phyloP scores from a whole-genome alignment of 345 rosid genomes.

The Brassica rapa region DNA sequence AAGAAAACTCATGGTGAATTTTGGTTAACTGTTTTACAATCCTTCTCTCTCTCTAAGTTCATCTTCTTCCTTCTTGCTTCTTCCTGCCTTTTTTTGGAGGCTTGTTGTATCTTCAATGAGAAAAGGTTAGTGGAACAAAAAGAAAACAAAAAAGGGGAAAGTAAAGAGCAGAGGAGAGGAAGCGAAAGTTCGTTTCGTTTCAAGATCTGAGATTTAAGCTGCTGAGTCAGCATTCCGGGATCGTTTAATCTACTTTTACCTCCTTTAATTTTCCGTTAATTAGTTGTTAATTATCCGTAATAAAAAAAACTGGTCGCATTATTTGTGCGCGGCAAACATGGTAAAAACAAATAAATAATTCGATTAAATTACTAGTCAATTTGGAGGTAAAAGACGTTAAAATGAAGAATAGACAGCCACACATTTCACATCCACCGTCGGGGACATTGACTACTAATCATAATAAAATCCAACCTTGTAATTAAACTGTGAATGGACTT shows the following conservation, averaged over 20 bases:
- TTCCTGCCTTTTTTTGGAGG: not conserved
- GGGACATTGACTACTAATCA: conserved; percentile 15
- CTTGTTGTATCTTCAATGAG: conserved; percentile 20
- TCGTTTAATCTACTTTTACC: conserved; percentile 6
- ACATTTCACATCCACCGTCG: conserved; percentile 18
- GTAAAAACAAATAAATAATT: not conserved
- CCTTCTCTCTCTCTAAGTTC: conserved; percentile 50
- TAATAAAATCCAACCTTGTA: conserved; percentile 6
- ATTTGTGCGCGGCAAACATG: conserved; percentile 1
- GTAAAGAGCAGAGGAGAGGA: conserved; percentile 15
- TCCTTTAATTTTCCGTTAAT: conserved; percentile 2
- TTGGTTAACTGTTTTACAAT: conserved; percentile 40
- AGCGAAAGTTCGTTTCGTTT: conserved; percentile 60
- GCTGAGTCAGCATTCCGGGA: conserved; percentile 11
- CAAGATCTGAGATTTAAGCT: conserved; percentile 66
- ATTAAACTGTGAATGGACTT: conserved; percentile 17
- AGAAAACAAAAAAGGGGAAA: conserved; percentile 7
- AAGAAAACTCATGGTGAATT: conserved; percentile 62
- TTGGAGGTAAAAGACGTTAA: conserved; percentile 26
- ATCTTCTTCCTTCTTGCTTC: conserved; percentile 45
- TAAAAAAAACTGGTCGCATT: not conserved
- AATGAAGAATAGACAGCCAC: conserved; percentile 23
- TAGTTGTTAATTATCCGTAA: not conserved
- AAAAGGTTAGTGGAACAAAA: not conserved
- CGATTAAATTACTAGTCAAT: not conserved